Evolutionary conservation across 176 grass and related monocot genomes (phyloP), one percentile per base, ranked within the genome.

Genomic region (Aegilops longissima): DNA sequence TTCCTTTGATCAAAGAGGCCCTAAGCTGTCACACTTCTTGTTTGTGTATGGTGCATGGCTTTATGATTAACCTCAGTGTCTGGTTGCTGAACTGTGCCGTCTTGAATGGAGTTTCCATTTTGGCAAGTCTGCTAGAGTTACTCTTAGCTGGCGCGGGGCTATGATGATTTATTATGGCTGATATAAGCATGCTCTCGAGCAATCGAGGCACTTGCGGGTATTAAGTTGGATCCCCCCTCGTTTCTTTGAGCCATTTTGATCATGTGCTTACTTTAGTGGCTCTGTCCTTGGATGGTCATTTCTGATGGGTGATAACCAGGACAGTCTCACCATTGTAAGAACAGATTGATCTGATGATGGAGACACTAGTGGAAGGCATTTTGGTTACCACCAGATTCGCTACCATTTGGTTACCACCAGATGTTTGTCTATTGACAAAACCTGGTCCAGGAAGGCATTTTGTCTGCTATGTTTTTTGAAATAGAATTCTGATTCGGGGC

Each of bases 261-360:
- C 45, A 27, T 73, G 65, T 16, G 6, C 39, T 40, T 40, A 40
- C 10, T 40, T 40, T 40, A 40, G 39, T 40, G 39, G 9, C 39
- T 40, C 39, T 89, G n/a, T 52, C 54, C 80, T 79, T 58, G 84
- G 89, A 87, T 44, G 80, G 68, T 89, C 85, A 63, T 66, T 14
- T 6, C 52, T 77, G 1, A 82, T 7, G 35, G 31, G 20, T 73
- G 75, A 79, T 70, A 91, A 87, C 45, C 75, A 63, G 80, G 35
- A 18, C 18, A 83, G 25, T 59, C 65, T 18, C 25, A 79, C n/a
- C 14, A 21, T n/a, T 31, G n/a, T 36, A 21, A 83, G 40, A 52
- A 64, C 12, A 20, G 40, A 16, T 73, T 84, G 4, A 65, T 77
- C 4, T 23, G 80, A 52, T 64, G 42, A 75, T 65, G 61, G 74